phyloP scores from a whole-genome alignment of 345 rosid species.

The Balakata baccata region DNA sequence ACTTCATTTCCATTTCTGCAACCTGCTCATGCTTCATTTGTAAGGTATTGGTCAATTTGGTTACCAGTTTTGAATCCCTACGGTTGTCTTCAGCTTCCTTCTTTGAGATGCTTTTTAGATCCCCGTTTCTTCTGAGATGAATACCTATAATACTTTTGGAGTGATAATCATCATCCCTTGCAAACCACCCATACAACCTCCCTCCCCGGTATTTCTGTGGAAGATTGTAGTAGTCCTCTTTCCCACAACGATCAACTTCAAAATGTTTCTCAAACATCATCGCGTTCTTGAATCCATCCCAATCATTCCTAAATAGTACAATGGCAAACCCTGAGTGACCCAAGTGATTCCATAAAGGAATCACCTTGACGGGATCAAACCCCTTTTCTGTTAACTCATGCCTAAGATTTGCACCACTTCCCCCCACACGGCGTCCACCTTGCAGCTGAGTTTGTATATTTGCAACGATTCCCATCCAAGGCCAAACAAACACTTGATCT shows the following conservation, averaged over 20 bases:
- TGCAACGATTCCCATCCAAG: conserved; percentile 65
- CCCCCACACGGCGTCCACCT: conserved; percentile 47
- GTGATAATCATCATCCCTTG: conserved; percentile 51
- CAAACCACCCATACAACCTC: conserved; percentile 64
- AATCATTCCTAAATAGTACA: conserved; percentile 57
- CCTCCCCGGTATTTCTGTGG: conserved; percentile 27
- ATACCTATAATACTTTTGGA: conserved; percentile 35
- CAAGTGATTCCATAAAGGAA: conserved; percentile 45
- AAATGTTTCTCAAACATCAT: conserved; percentile 52
- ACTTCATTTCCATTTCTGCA: conserved; percentile 45
- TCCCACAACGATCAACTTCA: conserved; percentile 39
- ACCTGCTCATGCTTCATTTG: conserved; percentile 34
- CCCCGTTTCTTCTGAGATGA: conserved; percentile 47
- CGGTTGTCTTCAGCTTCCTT: conserved; percentile 46
- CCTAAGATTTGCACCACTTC: conserved; percentile 51
- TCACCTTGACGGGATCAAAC: conserved; percentile 57
- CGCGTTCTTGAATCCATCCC: conserved; percentile 57
- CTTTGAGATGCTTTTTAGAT: conserved; percentile 49
- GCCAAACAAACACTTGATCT: conserved; percentile 48
- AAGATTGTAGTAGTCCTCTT: conserved; percentile 36
- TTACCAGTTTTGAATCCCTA: conserved; percentile 37
- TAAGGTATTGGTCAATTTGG: conserved; percentile 40
- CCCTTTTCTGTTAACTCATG: conserved; percentile 51
- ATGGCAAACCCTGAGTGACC: conserved; percentile 68
- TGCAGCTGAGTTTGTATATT: conserved; percentile 43